A percentile compares a stretch with the other conserved stretches of the same genome.
These are phyloP conservation scores for Leishmania aethiopica DNA, from an alignment of 208 protist genomes.

Conservation along the genomic window DNA sequence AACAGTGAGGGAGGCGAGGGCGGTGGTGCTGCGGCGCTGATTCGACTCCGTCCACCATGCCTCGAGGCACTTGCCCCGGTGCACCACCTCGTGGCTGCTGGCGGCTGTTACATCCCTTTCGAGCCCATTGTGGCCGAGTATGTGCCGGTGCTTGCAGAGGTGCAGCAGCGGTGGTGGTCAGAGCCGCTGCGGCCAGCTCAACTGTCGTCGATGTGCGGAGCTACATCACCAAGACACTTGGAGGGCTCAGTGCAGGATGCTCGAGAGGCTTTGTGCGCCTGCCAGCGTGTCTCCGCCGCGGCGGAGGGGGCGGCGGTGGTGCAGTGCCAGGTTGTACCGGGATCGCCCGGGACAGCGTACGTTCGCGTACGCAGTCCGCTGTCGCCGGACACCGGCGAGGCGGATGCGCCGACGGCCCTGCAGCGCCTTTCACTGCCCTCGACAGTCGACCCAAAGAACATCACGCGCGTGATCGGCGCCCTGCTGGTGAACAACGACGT, in stretches of 20 bases:
- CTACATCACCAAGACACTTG: background rate
- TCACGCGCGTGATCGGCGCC: slow-evolving; percentile 27
- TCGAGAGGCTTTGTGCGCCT: slow-evolving; percentile 9
- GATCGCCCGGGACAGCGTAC: background rate
- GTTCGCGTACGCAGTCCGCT: slow-evolving; percentile 26
- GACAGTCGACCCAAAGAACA: background rate
- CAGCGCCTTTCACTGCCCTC: slow-evolving; percentile 10
- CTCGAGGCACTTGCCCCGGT: slow-evolving; percentile 52
- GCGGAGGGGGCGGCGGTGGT: slow-evolving; percentile 4
- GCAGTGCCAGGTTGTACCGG: slow-evolving; percentile 21
- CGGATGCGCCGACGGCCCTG: background rate
- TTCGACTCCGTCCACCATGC: slow-evolving; percentile 27
- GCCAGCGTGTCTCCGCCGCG: slow-evolving; percentile 3
- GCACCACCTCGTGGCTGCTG: slow-evolving; percentile 34
- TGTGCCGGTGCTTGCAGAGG: slow-evolving; percentile 11
- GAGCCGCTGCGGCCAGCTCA: background rate
- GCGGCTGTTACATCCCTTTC: slow-evolving; percentile 37
- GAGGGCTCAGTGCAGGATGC: background rate
- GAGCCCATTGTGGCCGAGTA: slow-evolving; percentile 26
- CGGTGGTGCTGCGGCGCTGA: slow-evolving; percentile 12
- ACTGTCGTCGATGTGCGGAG: background rate
- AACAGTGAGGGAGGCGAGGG: background rate
- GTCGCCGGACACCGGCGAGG: slow-evolving; percentile 2
- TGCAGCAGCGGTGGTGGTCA: slow-evolving; percentile 23
- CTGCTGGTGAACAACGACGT: slow-evolving; percentile 60